Base-by-base conservation (phyloP, 2,329 filamentous ascomycete genomes). In the Xylaria sp. region DNA sequence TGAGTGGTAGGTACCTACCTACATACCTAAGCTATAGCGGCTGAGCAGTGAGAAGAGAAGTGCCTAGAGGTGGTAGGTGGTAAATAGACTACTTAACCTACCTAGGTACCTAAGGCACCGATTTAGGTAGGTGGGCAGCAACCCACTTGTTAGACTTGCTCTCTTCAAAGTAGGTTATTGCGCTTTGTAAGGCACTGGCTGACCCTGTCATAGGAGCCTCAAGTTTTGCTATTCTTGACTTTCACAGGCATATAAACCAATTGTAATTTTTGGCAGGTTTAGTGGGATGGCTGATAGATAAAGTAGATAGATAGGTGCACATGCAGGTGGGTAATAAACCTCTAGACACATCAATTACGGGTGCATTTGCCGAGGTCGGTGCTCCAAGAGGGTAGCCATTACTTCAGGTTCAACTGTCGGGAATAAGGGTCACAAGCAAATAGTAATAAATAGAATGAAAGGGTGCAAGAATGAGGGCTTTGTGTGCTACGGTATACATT, bases 381-480 rank as follows among this genome's bases (percentile, higher is more conserved):
- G 29, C 50, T 60, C 62, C 18, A 32, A n/a, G 27, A n/a, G 12
- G 5, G 32, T 35, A 27, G 16, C 62, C 13, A 12, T 54, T 37
- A 53, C 25, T 44, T n/a, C n/a, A n/a, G n/a, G 16, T 21, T 18
- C 13, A 35, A 35, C 32, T 35, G 6, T 44, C 18, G 16, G 18
- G 5, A n/a, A 6, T 18, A 29, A 25, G 44, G 21, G 16, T 10
- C n/a, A 1, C 35, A 16, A 42, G 37, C 16, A 35, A 62, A 53
- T 13, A 57, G 37, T 51, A 58, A 40, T n/a, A 58, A 58, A 40
- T n/a, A n/a, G 8, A 8, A 10, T 42, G 59, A 59, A 59, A 66
- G 25, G 35, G 65, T 53, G 37, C 29, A 60, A 35, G 47, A 10
- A 63, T 16, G 37, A 63, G 65, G 65, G 47, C 29, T 63, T 63